Conservation (phyloP, 345 rosid genomes). For the Cardamine chenopodiifolia region DNA sequence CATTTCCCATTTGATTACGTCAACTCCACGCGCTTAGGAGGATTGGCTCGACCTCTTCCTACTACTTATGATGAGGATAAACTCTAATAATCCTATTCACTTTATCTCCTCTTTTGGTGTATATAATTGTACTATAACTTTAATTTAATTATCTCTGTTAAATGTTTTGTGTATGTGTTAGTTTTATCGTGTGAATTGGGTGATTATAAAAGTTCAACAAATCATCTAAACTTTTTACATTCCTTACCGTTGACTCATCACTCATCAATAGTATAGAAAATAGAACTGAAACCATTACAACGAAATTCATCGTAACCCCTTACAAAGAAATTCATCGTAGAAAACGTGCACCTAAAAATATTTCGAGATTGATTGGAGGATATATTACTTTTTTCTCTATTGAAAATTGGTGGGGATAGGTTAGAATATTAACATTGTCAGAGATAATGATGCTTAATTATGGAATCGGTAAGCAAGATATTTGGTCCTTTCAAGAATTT, state of each 20-base stretch:
- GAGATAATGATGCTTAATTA: too few relatives aligned
- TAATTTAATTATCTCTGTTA: neutral
- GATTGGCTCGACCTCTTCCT: slow-evolving; percentile 30
- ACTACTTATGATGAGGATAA: slow-evolving; percentile 13
- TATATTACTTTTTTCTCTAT: neutral
- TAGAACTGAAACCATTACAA: neutral
- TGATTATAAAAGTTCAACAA: neutral
- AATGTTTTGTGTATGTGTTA: neutral
- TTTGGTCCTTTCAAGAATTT: too few relatives aligned
- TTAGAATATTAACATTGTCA: too few relatives aligned
- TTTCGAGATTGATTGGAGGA: neutral
- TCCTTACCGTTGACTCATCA: neutral
- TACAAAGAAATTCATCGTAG: neutral
- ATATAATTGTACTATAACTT: slow-evolving; percentile 9
- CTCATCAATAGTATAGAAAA: too few relatives aligned
- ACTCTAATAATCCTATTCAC: neutral
- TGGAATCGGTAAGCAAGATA: too few relatives aligned
- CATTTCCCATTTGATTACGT: slow-evolving; percentile 49
- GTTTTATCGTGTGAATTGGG: neutral
- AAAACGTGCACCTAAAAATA: neutral
- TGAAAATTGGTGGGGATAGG: too few relatives aligned
- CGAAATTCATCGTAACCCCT: neutral
- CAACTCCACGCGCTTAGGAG: slow-evolving; percentile 47
- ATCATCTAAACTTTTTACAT: neutral
- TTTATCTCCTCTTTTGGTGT: neutral